Conservation (phyloP, 176 grass and related monocot genomes). For the Microstegium vimineum region DNA sequence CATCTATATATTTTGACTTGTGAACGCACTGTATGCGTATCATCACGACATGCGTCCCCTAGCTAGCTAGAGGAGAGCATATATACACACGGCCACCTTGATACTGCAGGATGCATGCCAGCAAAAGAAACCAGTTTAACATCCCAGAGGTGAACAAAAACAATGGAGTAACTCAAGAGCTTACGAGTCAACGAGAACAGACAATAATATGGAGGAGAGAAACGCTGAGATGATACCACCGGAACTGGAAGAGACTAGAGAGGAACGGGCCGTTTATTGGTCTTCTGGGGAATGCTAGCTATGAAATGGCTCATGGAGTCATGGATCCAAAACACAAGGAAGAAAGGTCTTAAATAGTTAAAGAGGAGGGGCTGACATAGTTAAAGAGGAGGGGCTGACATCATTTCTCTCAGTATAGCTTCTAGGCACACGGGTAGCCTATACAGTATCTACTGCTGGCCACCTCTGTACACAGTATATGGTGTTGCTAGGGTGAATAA, state of each 20-base stretch:
- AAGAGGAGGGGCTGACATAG: too few relatives aligned
- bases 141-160: not conserved
- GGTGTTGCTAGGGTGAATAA: not conserved
- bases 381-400: conserved; percentile 47
- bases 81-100: not conserved
- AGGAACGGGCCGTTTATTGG: not conserved
- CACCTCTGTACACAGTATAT: not conserved
- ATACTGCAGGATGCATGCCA: not conserved
- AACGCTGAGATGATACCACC: not conserved
- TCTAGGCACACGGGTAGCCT: not conserved
- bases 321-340: conserved; percentile 30
- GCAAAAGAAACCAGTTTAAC: not conserved
- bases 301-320: conserved; percentile 17
- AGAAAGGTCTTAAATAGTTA: conserved; percentile 52
- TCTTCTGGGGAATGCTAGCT: not conserved
- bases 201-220: not conserved
- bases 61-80: not conserved
- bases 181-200: not conserved
- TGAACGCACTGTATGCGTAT: not conserved
- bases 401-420: conserved; percentile 32
- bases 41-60: not conserved
- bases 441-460: not conserved
- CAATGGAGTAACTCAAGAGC: not conserved
- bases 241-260: not conserved
- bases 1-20: not conserved